Base-by-base conservation (phyloP, 106 monocot species). In the Dendrobium catenatum region DNA sequence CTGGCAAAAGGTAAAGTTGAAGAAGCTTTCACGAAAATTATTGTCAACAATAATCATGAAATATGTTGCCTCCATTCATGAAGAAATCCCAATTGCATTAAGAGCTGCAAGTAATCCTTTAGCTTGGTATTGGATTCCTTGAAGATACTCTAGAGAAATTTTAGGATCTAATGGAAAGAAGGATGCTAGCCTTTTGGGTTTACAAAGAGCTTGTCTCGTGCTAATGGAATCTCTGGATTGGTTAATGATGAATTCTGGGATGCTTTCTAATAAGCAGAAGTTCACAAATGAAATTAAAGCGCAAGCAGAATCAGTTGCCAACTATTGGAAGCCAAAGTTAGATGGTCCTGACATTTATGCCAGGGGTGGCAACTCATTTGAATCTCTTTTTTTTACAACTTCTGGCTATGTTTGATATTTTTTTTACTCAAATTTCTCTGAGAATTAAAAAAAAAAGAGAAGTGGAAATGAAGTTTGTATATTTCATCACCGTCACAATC, bases 371-470 rank as follows among this genome's bases (percentile, higher is more conserved):
- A 96, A 96, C 78, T 96, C 92, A 24, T 86, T 96, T 27, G 94
- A 94, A 86, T 90, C 80, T 2, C 91, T 94, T 89, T 84, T 94
- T 96, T 86, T 90, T 94, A 20, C 96, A 96, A 82, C 91, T 96
- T 73, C 48, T 96, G 67, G 96, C 91, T 47, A 96, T 92, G 22
- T 96, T 89, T 88, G 83, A 29, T 75, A 26, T 1, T 31, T 31
- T 31, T 80, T 96, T 81, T 80, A 80, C 82, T 87, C 88, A 66
- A 86, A 92, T 58, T 96, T 89, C 82, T 76, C 83, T 77, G 67
- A 85, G 70, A 84, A 90, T 75, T 82, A 92, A 90, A 86, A 37
- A 37, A 37, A 37, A 37, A 37, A 33, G 0, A 33, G 37, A 37
- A 3, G 37, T 29, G 29, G 29, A 29, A 29, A 29, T 29, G 29